Percentiles rank a stretch among this genome's conserved stretches.
phyloP scores from a whole-genome alignment of 2,329 filamentous ascomycete species.

The Aspergillus sp. region DNA sequence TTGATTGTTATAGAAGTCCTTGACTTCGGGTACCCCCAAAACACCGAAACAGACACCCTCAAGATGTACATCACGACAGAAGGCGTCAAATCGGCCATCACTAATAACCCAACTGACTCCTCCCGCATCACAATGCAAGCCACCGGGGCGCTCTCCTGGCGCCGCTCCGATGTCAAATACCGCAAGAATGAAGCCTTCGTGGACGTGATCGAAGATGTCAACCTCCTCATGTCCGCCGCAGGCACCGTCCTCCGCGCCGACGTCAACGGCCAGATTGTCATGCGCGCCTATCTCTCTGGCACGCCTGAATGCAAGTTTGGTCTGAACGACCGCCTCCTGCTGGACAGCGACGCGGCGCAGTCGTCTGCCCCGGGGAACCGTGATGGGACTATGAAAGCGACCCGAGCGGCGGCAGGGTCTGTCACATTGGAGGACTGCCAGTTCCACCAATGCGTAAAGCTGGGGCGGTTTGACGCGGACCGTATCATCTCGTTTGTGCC shows the following conservation, averaged over 20 bases:
- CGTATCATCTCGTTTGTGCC: conserved; percentile 95
- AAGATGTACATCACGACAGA: conserved; percentile 99
- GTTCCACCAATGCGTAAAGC: conserved; percentile 97
- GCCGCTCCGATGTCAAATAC: conserved; percentile 95
- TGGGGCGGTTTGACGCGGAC: conserved; percentile 93
- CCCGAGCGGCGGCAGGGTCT: conserved; percentile 87
- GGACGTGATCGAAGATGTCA: conserved; percentile 98
- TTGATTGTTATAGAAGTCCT: conserved; percentile 64
- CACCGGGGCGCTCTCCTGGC: conserved; percentile 92
- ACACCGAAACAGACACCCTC: conserved; percentile 95
- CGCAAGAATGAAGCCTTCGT: conserved; percentile 99
- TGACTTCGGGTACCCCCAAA: conserved; percentile 98
- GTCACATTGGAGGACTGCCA: conserved; percentile 97
- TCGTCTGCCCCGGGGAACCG: conserved; percentile 46
- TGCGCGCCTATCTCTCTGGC: conserved; percentile 93
- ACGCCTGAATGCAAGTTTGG: conserved; percentile 99
- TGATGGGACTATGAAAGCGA: conserved; percentile 66
- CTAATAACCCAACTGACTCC: conserved; percentile 70
- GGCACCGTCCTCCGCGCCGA: conserved; percentile 91
- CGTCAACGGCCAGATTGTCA: conserved; percentile 94
- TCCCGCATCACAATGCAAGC: conserved; percentile 99
- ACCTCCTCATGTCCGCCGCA: conserved; percentile 96
- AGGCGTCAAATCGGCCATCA: conserved; percentile 76
- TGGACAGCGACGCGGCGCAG: conserved; percentile 61
- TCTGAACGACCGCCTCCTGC: conserved; percentile 83